Base-by-base conservation (phyloP, 164 flowering plant genomes). In the Paratinospora sagittata region DNA sequence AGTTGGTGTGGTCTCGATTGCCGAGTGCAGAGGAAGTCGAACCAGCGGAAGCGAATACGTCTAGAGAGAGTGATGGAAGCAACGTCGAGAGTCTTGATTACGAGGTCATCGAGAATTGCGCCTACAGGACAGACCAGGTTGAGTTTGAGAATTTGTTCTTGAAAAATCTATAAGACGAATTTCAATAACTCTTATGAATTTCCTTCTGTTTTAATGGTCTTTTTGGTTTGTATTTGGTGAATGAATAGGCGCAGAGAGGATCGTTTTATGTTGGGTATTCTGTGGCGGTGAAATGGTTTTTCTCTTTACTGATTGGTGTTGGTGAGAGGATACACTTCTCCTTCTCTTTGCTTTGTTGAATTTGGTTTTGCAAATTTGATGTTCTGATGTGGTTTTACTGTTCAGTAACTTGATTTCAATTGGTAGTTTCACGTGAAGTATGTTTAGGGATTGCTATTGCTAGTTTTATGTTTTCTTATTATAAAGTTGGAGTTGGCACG, bases 71-170 rank as follows among this genome's bases (percentile, higher is more conserved):
- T 21, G 83, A 76, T 34, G 86, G 82, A 0, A 73, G 66, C 70
- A 68, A 73, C 27, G 88, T 80, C 8, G 98, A 94, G 77, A 95
- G 98, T 72, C 97, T 95, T 60, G 97, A 95, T 69, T 95, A 95
- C 63, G 98, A 95, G 80, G 92, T 95, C 70, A 84, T 95, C 21
- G 98, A 95, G 85, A 95, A 95, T 73, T 75, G 77, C 66, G 97
- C 96, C 2, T 95, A 95, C 68, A 75, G 97, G 78, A 88, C 88
- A 80, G 94, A 95, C 67, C 98, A 92, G 97, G 98, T 94, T 10
- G 3, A 41, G 21, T 49, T 34, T 27, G 39, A 43, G 16, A 10
- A 45, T 0, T 37, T 27, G 13, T 71, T 19, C 0, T 21, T 26
- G 62, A 65, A 8, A 8, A 27, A 0, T 30, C 34, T 30, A 30